Percentiles rank a stretch among this genome's conserved stretches.
Evolutionary conservation across 2,329 filamentous ascomycete species (phyloP).

Genomic region (Fusarium duplospermum): DNA sequence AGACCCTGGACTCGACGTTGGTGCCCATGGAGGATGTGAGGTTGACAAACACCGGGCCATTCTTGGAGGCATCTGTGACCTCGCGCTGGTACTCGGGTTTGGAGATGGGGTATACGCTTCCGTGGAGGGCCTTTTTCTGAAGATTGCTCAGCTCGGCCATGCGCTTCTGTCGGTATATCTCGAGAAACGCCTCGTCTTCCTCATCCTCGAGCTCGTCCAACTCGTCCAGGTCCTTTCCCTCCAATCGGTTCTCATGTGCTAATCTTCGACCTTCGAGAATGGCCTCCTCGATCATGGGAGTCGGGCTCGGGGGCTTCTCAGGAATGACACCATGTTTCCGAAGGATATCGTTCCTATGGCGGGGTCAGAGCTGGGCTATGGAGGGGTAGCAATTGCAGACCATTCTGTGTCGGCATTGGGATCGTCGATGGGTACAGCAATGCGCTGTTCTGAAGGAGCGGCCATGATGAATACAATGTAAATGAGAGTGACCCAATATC

Average conservation of each 20-base stretch:
- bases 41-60: constrained; percentile 78
- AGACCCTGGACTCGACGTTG: constrained; percentile 85
- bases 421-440: constrained; percentile 88
- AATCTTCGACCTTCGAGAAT: constrained; percentile 83
- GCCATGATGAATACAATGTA: constrained; percentile 59
- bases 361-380: constrained; percentile 43
- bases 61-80: constrained; percentile 88
- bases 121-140: constrained; percentile 82
- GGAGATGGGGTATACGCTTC: constrained; percentile 91
- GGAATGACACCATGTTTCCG: constrained; percentile 96
- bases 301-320: constrained; percentile 96
- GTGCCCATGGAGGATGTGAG: constrained; percentile 81
- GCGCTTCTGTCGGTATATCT: constrained; percentile 88
- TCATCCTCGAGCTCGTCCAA: constrained; percentile 93
- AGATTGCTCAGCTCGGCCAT: constrained; percentile 83
- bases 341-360: constrained; percentile 92
- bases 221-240: constrained; percentile 95
- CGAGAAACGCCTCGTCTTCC: constrained; percentile 92
- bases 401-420: constrained; percentile 99
- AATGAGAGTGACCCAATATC: not conserved
- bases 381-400: constrained; percentile 58
- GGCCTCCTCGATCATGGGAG: constrained; percentile 95
- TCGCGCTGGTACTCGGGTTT: constrained; percentile 94
- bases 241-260: constrained; percentile 91
- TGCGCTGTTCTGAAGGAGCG: constrained; percentile 71